Evolutionary conservation across 257 asterid species (phyloP).

Genomic region (Przewalskia tangutica): DNA sequence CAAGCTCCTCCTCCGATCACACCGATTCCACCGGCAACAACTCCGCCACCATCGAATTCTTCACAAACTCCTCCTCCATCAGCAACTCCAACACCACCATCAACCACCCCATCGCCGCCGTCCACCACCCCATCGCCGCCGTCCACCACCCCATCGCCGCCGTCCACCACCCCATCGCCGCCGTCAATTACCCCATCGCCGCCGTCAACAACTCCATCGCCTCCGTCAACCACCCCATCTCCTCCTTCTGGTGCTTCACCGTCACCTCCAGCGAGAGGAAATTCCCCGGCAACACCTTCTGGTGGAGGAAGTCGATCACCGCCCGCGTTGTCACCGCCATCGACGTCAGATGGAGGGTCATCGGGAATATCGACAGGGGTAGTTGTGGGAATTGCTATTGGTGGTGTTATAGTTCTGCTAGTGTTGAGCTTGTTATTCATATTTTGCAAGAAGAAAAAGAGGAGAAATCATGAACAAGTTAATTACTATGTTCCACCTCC

Average conservation of each 20-base stretch:
- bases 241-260: conserved; percentile 3
- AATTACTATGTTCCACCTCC: conserved; percentile 47
- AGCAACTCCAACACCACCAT: conserved; percentile 17
- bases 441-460: conserved; percentile 56
- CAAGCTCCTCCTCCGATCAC: conserved; percentile 17
- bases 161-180: conserved; percentile 26
- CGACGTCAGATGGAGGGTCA: conserved; percentile 19
- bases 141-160: conserved; percentile 5
- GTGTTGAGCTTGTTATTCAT: conserved; percentile 37
- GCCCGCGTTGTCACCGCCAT: conserved; percentile 13
- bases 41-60: conserved; percentile 23
- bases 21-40: conserved; percentile 29
- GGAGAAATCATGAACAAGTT: conserved; percentile 32
- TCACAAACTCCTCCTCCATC: conserved; percentile 40
- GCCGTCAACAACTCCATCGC: not conserved
- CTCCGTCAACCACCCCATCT: conserved; percentile 12
- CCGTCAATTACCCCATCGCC: conserved; percentile 2
- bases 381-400: conserved; percentile 62
- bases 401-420: conserved; percentile 46
- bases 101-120: conserved; percentile 17
- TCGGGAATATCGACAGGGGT: conserved; percentile 33
- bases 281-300: conserved; percentile 25
- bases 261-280: conserved; percentile 15
- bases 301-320: conserved; percentile 20
- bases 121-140: conserved; percentile 18